These are phyloP conservation scores for Lipomyces sp. DNA, from an alignment of 805 yeast species.

Conservation along the genomic window DNA sequence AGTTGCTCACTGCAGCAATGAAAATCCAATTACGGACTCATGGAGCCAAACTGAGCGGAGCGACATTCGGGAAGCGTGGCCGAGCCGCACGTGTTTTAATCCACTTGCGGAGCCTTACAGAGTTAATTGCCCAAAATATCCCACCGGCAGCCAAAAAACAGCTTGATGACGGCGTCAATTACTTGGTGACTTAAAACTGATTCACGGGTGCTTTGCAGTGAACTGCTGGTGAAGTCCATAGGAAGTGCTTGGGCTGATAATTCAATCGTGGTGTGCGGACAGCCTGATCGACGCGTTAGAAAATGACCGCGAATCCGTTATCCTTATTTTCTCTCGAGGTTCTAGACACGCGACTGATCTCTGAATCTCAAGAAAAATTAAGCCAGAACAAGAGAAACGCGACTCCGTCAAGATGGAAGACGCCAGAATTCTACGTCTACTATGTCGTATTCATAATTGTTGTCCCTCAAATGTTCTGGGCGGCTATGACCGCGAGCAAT, in stretches of 20 bases:
- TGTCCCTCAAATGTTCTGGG: slow-evolving; percentile 80
- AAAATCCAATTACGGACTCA: too few relatives aligned
- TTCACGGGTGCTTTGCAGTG: too few relatives aligned
- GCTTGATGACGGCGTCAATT: neutral
- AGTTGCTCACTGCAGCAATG: too few relatives aligned
- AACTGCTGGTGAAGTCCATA: too few relatives aligned
- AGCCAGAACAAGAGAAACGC: slow-evolving; percentile 41
- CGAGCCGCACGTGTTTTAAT: too few relatives aligned
- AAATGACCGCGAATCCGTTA: slow-evolving; percentile 18
- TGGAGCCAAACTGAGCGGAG: too few relatives aligned
- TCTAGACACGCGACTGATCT: slow-evolving; percentile 52
- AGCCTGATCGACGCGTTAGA: neutral
- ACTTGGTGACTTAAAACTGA: neutral
- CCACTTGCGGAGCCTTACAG: too few relatives aligned
- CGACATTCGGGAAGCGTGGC: too few relatives aligned
- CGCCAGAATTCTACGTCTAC: slow-evolving; percentile 76
- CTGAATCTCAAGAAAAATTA: slow-evolving; percentile 43
- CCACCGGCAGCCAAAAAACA: neutral
- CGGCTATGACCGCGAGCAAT: slow-evolving; percentile 81
- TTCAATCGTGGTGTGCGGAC: too few relatives aligned
- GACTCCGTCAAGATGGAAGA: slow-evolving; percentile 66
- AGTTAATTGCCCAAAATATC: neutral
- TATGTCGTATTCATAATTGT: slow-evolving; percentile 63
- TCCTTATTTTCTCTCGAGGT: slow-evolving; percentile 48
- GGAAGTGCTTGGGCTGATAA: too few relatives aligned